phyloP scores from a whole-genome alignment of 192 early-diverging fungal species.

The Diversispora eburnea region DNA sequence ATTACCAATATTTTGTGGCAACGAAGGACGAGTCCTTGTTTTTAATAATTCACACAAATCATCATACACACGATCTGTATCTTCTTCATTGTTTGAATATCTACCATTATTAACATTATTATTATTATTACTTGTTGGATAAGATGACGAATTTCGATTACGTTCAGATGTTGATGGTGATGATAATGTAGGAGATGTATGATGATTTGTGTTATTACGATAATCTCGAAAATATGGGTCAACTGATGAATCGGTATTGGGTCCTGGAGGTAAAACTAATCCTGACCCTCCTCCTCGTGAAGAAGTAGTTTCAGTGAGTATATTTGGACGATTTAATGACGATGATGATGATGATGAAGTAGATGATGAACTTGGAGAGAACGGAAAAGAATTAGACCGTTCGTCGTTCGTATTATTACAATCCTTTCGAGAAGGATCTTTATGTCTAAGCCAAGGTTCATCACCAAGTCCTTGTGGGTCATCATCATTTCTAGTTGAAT shows the following conservation, averaged over 20 bases:
- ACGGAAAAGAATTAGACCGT: neutral
- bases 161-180: neutral
- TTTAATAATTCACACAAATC: slow-evolving; percentile 26
- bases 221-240: slow-evolving; percentile 25
- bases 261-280: slow-evolving; percentile 7
- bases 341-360: neutral
- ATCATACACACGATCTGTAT: slow-evolving; percentile 21
- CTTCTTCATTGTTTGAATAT: slow-evolving; percentile 12
- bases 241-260: slow-evolving; percentile 1
- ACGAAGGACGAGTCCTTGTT: slow-evolving; percentile 15
- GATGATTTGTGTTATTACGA: neutral
- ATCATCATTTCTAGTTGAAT: slow-evolving; percentile 7
- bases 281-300: neutral
- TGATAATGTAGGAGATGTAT: neutral
- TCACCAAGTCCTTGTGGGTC: slow-evolving; percentile 7
- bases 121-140: neutral
- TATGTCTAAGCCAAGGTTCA: slow-evolving; percentile 25
- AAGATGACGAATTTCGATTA: neutral
- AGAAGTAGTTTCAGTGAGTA: neutral
- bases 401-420: neutral
- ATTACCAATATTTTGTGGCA: slow-evolving; percentile 7
- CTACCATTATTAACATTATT: neutral
- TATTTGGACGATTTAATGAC: neutral
- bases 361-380: neutral
- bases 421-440: neutral